Evolutionary conservation across 1,284 basidiomycete genomes (phyloP), one percentile per base, ranked within the genome.

Genomic region (Cutaneotrichosporon sp.): DNA sequence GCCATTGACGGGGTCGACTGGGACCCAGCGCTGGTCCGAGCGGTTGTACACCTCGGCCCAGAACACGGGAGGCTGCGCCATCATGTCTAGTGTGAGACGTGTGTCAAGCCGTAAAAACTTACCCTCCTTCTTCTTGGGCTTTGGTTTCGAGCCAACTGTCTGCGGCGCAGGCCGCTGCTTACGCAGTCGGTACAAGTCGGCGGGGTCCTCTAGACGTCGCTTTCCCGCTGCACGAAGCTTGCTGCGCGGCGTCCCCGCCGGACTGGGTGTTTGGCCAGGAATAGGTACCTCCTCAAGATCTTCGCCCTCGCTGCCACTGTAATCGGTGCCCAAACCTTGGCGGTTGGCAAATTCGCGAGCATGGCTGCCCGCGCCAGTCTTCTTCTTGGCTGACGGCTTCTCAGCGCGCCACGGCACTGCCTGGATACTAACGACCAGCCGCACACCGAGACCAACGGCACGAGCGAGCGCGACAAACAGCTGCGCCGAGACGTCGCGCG

Each of bases 1-100:
- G 38, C 81, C 84, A 12, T 87, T 83, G 23, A 93, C 81, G 4
- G 91, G 90, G 72, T 99, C 96, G 39, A 97, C 85, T 0, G 91
- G 87, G 17, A 97, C 78, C 94, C 94, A 99, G 38, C 85, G 84
- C 42, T 83, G 84, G 74, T 97, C 92, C 1, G 92, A 84, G 17
- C 89, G 84, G 23, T 89, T 93, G 74, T 93, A 99, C 0, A 97
- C 89, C 73, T 98, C 96, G 1, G 89, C 90, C 96, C 94, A 99
- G 73, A 93, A 90, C 3, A 94, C 86, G 0, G 94, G 96, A 1
- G 92, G 87, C n/a, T 74, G 68, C 3, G 63, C 51, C 0, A 61
- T 60, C 23, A 76, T 60, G 52, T 72, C 74, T 73, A 39, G 9
- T 1, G 8, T 9, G 42, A 51, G 38, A 53, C 41, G 17, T 13